Base-by-base conservation (phyloP, 129 eudicot genomes). In the Lactuca sativa region DNA sequence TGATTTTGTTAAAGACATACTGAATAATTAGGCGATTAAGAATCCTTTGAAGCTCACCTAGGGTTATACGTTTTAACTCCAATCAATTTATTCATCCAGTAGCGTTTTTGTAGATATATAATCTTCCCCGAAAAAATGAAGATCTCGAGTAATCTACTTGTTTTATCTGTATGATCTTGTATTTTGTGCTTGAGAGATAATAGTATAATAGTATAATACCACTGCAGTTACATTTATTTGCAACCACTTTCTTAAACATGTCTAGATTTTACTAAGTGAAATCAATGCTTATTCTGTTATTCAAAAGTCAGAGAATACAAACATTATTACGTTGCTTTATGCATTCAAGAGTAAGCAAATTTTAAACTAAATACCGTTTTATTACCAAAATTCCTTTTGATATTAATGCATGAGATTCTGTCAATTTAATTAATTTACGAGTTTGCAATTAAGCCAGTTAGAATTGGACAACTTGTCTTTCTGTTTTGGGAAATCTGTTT, bases 241-340 rank as follows among this genome's bases (percentile, higher is more conserved):
- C 63, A 55, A 56, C 43, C 31, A 59, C 36, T 74, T 40, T 57
- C 72, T 65, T 66, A 21, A 74, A 47, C 56, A 64, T 64, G 59
- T 65, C 47, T 60, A 36, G n/a, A 38, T 47, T 72, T 63, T 53
- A 72, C 31, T 13, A 2, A 59, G 62, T 58, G 74, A 48, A 47
- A 59, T 58, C 31, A 58, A 75, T 59, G 74, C 34, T 51, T 16
- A 31, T n/a, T n/a, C n/a, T n/a, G n/a, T n/a, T n/a, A n/a, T 59
- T 33, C 40, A 34, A 31, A 34, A 9, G 54, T 59, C 56, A 75
- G 56, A 54, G 56, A n/a, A 43, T 51, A 54, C 32, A n/a, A 4
- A 31, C 16, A 70, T 71, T 34, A 73, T 63, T 74, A 14, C 25
- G 34, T 53, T 9, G 54, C 37, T 33, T 9, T 33, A 49, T 32